Evolutionary conservation across 2,329 filamentous ascomycete species (phyloP).

Genomic region (Pseudocercospora eumusae): DNA sequence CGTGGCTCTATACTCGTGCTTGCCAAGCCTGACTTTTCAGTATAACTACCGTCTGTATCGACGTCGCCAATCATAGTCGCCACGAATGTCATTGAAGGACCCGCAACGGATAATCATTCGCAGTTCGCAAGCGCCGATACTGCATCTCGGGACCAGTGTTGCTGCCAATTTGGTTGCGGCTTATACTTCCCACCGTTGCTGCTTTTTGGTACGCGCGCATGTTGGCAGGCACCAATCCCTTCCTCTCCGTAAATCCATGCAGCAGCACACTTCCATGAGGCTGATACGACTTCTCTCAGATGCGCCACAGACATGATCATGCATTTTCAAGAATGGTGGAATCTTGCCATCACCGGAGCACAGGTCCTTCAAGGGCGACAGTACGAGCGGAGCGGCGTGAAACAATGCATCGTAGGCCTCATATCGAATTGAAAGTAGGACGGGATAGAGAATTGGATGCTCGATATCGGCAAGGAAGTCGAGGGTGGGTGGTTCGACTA

Average conservation of each 20-base stretch:
- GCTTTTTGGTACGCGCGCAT: no score
- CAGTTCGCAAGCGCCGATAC: no score
- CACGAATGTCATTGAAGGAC: no score
- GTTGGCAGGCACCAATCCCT: no score
- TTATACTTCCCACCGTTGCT: no score
- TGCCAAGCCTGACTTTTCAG: no score
- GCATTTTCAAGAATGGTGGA: neutral
- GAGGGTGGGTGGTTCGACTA: neutral
- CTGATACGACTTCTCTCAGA: neutral
- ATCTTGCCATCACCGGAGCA: neutral
- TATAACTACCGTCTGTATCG: no score
- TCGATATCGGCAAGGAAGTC: neutral
- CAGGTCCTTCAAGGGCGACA: neutral
- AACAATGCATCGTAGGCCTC: constrained; percentile 1
- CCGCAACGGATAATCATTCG: no score
- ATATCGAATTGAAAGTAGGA: neutral
- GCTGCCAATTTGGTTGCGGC: no score
- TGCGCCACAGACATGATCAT: neutral
- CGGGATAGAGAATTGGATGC: neutral
- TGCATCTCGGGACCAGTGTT: no score
- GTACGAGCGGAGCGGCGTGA: constrained; percentile 5
- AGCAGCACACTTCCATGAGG: neutral
- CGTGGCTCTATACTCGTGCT: no score
- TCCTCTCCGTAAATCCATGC: neutral
- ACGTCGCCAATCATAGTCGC: no score